A percentile compares a stretch with the other conserved stretches of the same genome.
Evolutionary conservation across 1,284 basidiomycete species (phyloP).

Genomic region (Baeospora myosura): DNA sequence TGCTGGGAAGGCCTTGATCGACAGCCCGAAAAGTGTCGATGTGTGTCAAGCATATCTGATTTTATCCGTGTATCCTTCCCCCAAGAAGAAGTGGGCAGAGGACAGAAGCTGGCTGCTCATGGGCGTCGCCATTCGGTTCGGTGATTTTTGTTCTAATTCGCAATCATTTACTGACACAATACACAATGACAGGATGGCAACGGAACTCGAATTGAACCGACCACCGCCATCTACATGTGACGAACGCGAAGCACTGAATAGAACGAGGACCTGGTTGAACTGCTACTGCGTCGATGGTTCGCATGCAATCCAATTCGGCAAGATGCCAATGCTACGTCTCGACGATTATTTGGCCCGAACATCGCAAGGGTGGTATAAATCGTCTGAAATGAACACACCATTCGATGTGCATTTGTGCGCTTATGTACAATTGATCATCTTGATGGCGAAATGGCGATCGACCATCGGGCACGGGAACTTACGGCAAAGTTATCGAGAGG

Average conservation of each 20-base stretch:
- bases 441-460: constrained; percentile 40
- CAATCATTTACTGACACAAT: no score
- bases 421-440: constrained; percentile 42
- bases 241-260: constrained; percentile 39
- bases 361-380: constrained; percentile 46
- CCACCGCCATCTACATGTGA: constrained; percentile 30
- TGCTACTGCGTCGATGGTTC: constrained; percentile 60
- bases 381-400: constrained; percentile 34
- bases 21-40: constrained; percentile 43
- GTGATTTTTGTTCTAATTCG: neutral
- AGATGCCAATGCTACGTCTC: constrained; percentile 50
- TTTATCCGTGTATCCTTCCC: constrained; percentile 48
- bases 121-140: constrained; percentile 51
- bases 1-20: constrained; percentile 42
- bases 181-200: constrained; percentile 52
- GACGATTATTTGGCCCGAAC: constrained; percentile 53
- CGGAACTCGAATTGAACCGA: constrained; percentile 42
- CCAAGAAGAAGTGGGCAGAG: constrained; percentile 48
- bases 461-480: constrained; percentile 19
- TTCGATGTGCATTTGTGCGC: constrained; percentile 49
- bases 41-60: constrained; percentile 49
- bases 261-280: constrained; percentile 60
- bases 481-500: constrained; percentile 18
- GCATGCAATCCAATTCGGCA: constrained; percentile 61
- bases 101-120: constrained; percentile 52